Conservation (phyloP, 306 rosid genomes). For the Cucurbita pepo region DNA sequence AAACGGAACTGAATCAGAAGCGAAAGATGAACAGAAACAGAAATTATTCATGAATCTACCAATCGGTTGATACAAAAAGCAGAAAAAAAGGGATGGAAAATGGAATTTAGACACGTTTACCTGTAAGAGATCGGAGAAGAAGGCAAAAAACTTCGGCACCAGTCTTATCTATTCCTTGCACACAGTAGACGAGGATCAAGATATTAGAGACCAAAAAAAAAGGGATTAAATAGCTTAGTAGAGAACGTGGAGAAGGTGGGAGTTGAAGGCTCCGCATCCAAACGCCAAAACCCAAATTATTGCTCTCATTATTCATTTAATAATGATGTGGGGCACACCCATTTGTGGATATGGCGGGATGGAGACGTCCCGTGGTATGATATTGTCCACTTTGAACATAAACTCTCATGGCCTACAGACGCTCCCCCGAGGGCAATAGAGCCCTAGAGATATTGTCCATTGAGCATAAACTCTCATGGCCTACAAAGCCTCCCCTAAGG, state of each 20-base stretch:
- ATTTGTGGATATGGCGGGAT: too few relatives aligned
- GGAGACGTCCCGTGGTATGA: too few relatives aligned
- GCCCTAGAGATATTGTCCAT: too few relatives aligned
- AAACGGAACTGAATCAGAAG: conserved; percentile 1
- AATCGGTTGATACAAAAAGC: not conserved
- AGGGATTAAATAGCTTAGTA: not conserved
- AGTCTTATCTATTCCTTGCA: conserved; percentile 45
- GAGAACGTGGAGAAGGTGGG: not conserved
- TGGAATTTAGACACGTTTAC: conserved; percentile 8
- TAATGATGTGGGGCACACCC: too few relatives aligned
- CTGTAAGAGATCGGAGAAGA: conserved; percentile 16
- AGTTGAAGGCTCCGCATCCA: too few relatives aligned
- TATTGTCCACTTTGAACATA: too few relatives aligned
- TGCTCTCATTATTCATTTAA: too few relatives aligned
- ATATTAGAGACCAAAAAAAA: not conserved
- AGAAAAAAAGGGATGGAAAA: not conserved
- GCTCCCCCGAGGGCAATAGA: too few relatives aligned
- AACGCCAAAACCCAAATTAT: too few relatives aligned
- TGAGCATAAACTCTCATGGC: too few relatives aligned
- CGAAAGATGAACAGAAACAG: conserved; percentile 3
- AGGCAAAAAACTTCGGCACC: conserved; percentile 17
- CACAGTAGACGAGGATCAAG: conserved; percentile 29
- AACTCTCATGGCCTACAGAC: too few relatives aligned
- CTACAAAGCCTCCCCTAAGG: too few relatives aligned
- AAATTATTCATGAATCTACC: conserved; percentile 7